Evolutionary conservation across 108 stramenopile genomes (phyloP), one percentile per base, ranked within the genome.

Genomic region (Pseudonitzschia pungens): DNA sequence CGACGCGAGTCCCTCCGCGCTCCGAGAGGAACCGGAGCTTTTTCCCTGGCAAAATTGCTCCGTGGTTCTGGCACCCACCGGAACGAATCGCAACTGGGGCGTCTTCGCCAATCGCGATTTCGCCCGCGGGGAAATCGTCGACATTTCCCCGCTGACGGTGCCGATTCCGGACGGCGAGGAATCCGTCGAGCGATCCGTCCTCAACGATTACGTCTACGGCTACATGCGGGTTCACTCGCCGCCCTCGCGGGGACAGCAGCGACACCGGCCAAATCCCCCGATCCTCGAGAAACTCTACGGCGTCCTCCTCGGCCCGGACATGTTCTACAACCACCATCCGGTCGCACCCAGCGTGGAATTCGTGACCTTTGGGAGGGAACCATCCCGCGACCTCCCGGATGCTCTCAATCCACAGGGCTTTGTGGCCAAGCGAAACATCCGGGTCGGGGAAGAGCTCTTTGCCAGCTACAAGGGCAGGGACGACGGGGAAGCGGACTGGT

Each of bases 151-250:
- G 12, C 51, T 70, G 0, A 76, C 72, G 20, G 26, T 83, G 36
- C 78, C 83, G 12, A 55, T 83, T 28, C 51, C 51, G 6, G 33
- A 60, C 7, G 53, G 69, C 20, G 33, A 66, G 32, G 71, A 71
- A 0, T 45, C 59, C 1, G 32, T 79, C 41, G 44, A 65, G n/a
- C 44, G 75, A 27, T 72, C 71, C 0, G 76, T 78, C n/a, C 55
- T 83, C 12, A 43, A 77, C 15, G 79, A 83, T 57, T 83, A 80
- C 55, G 66, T 77, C 1, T 83, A 83, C 68, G 83, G 78, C 36
- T 83, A 83, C 53, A 40, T 45, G 33, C 40, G 77, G 36, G 18
- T 76, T 22, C n/a, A n/a, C n/a, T n/a, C n/a, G n/a, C n/a, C n/a
- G n/a, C n/a, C n/a, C n/a, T n/a, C n/a, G n/a, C 16, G 57, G 0